phyloP scores from a whole-genome alignment of 2,329 filamentous ascomycete species.

The Epichloe uncinata region DNA sequence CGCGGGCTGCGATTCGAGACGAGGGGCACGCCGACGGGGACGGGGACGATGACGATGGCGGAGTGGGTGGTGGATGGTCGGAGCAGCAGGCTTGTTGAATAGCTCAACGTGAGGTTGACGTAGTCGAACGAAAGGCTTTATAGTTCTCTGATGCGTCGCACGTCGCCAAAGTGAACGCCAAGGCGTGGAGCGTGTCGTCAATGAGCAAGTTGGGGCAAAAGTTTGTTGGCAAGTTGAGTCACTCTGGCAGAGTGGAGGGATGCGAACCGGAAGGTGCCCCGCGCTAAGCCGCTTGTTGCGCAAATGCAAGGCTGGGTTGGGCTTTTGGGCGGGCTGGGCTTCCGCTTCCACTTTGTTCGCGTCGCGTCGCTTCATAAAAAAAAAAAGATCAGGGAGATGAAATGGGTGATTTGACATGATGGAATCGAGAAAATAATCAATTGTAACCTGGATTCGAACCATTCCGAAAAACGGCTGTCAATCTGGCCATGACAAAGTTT shows the following conservation, averaged over 20 bases:
- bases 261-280: conserved; percentile 14
- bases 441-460: too few species aligned
- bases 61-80: background rate
- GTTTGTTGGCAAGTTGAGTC: conserved; percentile 22
- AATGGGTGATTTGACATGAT: too few species aligned
- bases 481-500: too few species aligned
- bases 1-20: background rate
- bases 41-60: background rate
- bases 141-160: background rate
- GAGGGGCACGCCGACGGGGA: background rate
- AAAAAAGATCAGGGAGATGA: too few species aligned
- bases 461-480: too few species aligned
- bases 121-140: background rate
- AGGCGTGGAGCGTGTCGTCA: background rate
- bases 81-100: background rate
- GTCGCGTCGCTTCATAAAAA: too few species aligned
- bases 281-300: conserved; percentile 14
- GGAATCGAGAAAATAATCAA: too few species aligned
- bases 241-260: conserved; percentile 15
- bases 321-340: background rate
- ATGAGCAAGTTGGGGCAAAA: conserved; percentile 6
- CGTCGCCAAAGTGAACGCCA: background rate
- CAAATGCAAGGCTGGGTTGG: background rate
- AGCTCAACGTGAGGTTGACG: background rate
- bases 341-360: too few species aligned